Evolutionary conservation across 1,284 basidiomycete genomes (phyloP), one percentile per base, ranked within the genome.

Genomic region (Fomitopsis schrenkii): DNA sequence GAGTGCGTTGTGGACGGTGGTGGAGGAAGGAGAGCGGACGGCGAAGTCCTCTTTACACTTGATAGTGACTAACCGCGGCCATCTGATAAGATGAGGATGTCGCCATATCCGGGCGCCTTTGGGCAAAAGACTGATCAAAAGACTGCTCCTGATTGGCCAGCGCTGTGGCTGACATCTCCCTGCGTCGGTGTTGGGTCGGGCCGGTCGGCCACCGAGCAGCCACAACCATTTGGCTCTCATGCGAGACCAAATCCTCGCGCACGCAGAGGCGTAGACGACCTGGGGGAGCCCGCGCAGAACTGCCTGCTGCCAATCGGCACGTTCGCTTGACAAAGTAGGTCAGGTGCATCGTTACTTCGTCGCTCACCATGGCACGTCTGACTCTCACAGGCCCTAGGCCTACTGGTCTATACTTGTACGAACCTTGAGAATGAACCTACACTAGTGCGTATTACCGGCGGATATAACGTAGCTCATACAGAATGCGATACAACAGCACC

Each of bases 31-130:
- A 35, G 44, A 36, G 40, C 9, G 41, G 45, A 36, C 52, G 40
- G n/a, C 48, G 48, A 48, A 10, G 36, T 19, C 22, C 38, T 40
- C 38, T 53, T 40, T 56, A 61, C 55, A 33, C 8, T 14, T 7
- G 59, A 38, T 12, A 38, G 10, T 57, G 50, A 61, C 60, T 46
- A 61, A 58, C 57, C 12, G 57, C 57, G 30, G 33, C 28, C 53
- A 56, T 60, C 42, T 58, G 62, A 63, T 63, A 63, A 63, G 62
- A 63, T 63, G 59, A 28, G 55, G 55, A 63, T 63, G 48, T 59
- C 62, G 62, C 59, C 56, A 61, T 61, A 40, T 26, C 59, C 55
- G 55, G 2, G 48, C 48, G 15, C 15, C 12, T 30, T 3, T 17
- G 22, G 17, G 35, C 19, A 36, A 57, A 19, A 3, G 4, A 40